Conservation (phyloP, 352 stramenopile species). For the Phytophthora melonis region DNA sequence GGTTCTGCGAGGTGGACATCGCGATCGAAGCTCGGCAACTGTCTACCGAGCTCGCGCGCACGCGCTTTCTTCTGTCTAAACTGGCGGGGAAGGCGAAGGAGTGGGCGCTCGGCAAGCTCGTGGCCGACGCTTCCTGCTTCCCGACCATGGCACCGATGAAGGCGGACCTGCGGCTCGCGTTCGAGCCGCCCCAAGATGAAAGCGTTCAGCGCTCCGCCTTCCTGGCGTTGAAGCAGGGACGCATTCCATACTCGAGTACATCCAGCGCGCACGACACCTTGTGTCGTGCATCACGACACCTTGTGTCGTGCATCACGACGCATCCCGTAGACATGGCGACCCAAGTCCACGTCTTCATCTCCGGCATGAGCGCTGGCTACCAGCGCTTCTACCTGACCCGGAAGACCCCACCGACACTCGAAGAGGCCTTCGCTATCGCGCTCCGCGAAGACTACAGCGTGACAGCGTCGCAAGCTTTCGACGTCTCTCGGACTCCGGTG, state of each 20-base stretch:
- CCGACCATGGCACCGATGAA: slow-evolving; percentile 4
- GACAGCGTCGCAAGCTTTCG: slow-evolving; percentile 14
- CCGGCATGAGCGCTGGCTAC: slow-evolving; percentile 24
- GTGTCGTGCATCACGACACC: no score
- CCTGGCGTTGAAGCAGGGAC: slow-evolving; percentile 27
- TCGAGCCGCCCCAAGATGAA: slow-evolving; percentile 34
- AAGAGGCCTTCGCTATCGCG: slow-evolving; percentile 25
- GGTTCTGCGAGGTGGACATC: slow-evolving; percentile 35
- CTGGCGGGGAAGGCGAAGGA: neutral
- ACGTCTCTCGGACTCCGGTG: neutral
- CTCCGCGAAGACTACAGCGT: slow-evolving; percentile 32
- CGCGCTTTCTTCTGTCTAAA: neutral
- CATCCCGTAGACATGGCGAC: slow-evolving; percentile 30
- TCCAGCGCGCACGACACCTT: no score
- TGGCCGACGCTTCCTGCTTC: slow-evolving; percentile 22
- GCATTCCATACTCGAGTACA: slow-evolving; percentile 28
- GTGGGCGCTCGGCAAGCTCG: slow-evolving; percentile 22
- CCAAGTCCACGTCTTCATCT: slow-evolving; percentile 34
- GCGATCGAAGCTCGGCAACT: slow-evolving; percentile 6
- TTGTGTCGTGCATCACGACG: slow-evolving; percentile 17
- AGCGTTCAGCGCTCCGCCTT: slow-evolving; percentile 8
- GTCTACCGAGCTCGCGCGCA: neutral
- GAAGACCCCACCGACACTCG: slow-evolving; percentile 6
- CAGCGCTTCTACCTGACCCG: slow-evolving; percentile 31
- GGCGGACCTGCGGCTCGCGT: slow-evolving; percentile 12